These are phyloP conservation scores for Meyerozyma smithsonii DNA, from an alignment of 1,139 yeast species.

Conservation along the genomic window DNA sequence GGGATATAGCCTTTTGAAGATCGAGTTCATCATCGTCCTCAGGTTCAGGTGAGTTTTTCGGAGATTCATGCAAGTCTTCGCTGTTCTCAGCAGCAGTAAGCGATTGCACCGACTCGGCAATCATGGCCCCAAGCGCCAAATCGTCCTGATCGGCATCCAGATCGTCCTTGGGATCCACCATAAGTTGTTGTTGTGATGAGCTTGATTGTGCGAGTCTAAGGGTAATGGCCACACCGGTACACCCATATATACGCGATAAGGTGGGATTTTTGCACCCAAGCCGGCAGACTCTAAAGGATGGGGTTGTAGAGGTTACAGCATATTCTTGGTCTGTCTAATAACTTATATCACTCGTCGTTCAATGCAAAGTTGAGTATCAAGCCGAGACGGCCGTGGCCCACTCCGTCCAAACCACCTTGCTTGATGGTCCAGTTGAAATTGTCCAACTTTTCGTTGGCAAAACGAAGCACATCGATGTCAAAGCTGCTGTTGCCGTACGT, in stretches of 20 bases:
- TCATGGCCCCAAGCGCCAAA: slow-evolving; percentile 2
- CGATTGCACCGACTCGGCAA: background rate
- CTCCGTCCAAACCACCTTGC: slow-evolving; percentile 35
- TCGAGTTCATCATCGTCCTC: background rate
- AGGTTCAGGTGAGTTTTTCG: background rate
- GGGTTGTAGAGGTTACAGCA: background rate
- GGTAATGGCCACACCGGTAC: background rate
- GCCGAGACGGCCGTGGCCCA: slow-evolving; percentile 32
- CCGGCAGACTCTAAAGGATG: background rate
- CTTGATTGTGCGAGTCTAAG: background rate
- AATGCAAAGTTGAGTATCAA: slow-evolving; percentile 38
- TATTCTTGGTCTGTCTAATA: background rate
- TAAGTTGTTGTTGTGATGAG: slow-evolving; percentile 2
- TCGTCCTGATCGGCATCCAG: slow-evolving; percentile 1
- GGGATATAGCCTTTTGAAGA: slow-evolving; percentile 1
- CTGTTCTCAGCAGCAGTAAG: background rate
- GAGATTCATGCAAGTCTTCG: background rate
- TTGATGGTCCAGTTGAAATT: slow-evolving; percentile 44
- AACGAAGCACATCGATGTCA: slow-evolving; percentile 36
- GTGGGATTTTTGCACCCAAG: background rate
- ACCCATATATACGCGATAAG: background rate
- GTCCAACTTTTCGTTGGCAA: slow-evolving; percentile 38
- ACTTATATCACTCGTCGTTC: slow-evolving; percentile 23
- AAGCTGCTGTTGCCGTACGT: slow-evolving; percentile 34
- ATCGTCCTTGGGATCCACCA: slow-evolving; percentile 1